Evolutionary conservation across 345 rosid genomes (phyloP), one percentile per base, ranked within the genome.

Genomic region (Eucalyptus victrix): DNA sequence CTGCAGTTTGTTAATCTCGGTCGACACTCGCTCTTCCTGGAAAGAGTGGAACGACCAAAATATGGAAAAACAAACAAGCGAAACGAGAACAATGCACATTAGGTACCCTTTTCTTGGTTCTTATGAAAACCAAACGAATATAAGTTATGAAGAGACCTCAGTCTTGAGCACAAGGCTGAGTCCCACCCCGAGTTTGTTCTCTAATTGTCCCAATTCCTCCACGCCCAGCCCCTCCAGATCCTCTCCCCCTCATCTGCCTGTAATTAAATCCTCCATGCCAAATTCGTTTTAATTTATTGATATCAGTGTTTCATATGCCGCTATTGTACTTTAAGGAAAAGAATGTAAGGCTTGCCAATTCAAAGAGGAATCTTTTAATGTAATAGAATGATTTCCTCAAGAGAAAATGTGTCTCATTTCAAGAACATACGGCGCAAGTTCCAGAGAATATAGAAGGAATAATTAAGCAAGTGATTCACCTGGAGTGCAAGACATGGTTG

Each of bases 191-290:
- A 32, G 23, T 67, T 67, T 67, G 23, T 67, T 67, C 80, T 32
- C 92, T 54, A 90, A 49, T 28, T 89, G 45, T 81, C 67, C 90
- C 60, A 92, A 76, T 80, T 92, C 89, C 72, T 89, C 89, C 37
- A 89, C 28, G 58, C 67, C 90, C 87, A 92, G 9, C 37, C 91
- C 93, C 8, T 86, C 89, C 12, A 90, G 87, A 54, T 92, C 88
- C 58, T 91, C 93, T 34, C 76, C 92, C 45, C 86, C 87, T 91
- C 89, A 90, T 89, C 89, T 60, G 88, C 87, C 93, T 91, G 87
- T 28, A 16, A 49, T 54, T 54, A 8, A 54, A 19, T 54, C 58
- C 26, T 54, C 26, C 58, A 54, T 54, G 58, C 11, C 26, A 54
- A 19, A 54, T 54, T 54, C 24, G 58, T 54, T 54, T 8, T 54